Conservation (phyloP, 257 asterid genomes). For the Capsicum pubescens region DNA sequence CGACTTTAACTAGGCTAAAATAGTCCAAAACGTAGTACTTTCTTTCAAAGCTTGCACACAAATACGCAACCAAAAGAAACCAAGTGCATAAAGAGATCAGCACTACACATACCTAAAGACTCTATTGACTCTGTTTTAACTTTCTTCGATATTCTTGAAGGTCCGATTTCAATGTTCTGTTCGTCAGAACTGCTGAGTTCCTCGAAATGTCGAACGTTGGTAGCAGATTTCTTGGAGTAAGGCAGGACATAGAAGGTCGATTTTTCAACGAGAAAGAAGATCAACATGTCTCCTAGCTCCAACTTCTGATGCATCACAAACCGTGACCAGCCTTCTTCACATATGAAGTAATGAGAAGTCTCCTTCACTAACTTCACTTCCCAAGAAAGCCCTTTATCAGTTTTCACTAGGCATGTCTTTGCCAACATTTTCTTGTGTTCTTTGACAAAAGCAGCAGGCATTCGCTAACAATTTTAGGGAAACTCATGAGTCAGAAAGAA, state of each 20-base stretch:
- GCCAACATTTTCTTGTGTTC: constrained; percentile 11
- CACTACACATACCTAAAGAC: not conserved
- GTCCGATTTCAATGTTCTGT: not conserved
- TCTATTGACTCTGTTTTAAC: not conserved
- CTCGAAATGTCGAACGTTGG: not conserved
- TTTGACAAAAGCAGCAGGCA: not conserved
- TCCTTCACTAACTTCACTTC: not conserved
- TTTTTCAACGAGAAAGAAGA: not conserved
- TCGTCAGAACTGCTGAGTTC: not conserved
- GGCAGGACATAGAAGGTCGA: not conserved
- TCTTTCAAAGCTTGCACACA: not conserved
- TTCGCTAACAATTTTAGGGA: not conserved
- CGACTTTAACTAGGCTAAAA: too few relatives aligned
- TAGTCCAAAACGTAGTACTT: not conserved
- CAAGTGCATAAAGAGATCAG: not conserved
- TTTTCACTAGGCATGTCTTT: not conserved
- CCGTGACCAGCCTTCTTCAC: not conserved
- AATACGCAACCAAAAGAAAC: not conserved
- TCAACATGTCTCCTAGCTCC: not conserved
- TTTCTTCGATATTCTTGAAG: not conserved
- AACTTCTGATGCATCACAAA: not conserved
- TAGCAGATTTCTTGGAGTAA: not conserved
- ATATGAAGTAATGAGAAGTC: not conserved
- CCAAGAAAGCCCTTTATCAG: not conserved
- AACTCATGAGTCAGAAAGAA: not conserved